A percentile compares a stretch with the other conserved stretches of the same genome.
phyloP scores from a whole-genome alignment of 768 basidiomycete species.

The Phylloporus scabripes region DNA sequence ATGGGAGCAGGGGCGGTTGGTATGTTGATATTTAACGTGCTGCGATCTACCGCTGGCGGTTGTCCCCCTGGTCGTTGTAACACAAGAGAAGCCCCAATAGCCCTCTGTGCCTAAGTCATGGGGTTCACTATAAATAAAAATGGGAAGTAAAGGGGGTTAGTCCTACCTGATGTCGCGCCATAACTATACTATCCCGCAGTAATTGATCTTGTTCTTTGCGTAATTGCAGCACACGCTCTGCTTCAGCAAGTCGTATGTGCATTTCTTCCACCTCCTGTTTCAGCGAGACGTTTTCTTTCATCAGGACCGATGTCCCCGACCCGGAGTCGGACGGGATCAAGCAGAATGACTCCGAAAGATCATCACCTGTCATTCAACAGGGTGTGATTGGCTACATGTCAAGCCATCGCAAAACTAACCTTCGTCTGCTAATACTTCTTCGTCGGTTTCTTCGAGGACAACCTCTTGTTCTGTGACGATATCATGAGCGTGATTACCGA shows the following conservation, averaged over 20 bases:
- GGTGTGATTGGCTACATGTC: slow-evolving; percentile 2
- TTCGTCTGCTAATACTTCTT: slow-evolving; percentile 57
- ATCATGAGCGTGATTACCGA: slow-evolving; percentile 5
- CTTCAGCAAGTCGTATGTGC: slow-evolving; percentile 52
- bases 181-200: slow-evolving; percentile 74
- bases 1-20: slow-evolving; percentile 43
- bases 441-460: slow-evolving; percentile 47
- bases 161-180: slow-evolving; percentile 61
- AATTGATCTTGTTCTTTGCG: slow-evolving; percentile 77
- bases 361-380: slow-evolving; percentile 41
- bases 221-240: slow-evolving; percentile 59
- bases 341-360: slow-evolving; percentile 77
- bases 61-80: slow-evolving; percentile 40
- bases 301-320: slow-evolving; percentile 42
- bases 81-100: slow-evolving; percentile 63
- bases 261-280: slow-evolving; percentile 55
- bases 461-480: slow-evolving; percentile 15
- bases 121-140: slow-evolving; percentile 3
- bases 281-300: slow-evolving; percentile 62
- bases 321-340: slow-evolving; percentile 63
- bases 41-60: slow-evolving; percentile 44
- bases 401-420: slow-evolving; percentile 36
- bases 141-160: background rate
- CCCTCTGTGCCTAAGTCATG: slow-evolving; percentile 63
- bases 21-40: slow-evolving; percentile 53